Conservation (phyloP, 2,329 filamentous ascomycete species). For the Xenosphaeropsis pyriputrescens region DNA sequence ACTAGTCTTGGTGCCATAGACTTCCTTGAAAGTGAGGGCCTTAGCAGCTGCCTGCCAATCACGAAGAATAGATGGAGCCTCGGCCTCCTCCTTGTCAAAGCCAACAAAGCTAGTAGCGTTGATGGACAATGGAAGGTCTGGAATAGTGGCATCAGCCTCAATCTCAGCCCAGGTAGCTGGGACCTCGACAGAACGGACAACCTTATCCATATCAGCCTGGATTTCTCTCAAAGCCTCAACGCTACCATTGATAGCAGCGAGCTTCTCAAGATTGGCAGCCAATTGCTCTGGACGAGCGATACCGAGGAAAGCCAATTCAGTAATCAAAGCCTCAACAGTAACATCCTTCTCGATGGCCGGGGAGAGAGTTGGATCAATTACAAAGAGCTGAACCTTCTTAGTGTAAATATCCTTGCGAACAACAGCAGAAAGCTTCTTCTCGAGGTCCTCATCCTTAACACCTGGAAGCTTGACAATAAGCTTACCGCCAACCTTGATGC, state of each 20-base stretch:
- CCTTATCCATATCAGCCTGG: conserved; percentile 52
- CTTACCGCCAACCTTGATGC: conserved; percentile 54
- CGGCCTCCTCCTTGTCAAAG: conserved; percentile 63
- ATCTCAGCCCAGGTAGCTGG: conserved; percentile 68
- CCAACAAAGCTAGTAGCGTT: conserved; percentile 69
- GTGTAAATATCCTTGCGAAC: conserved; percentile 59
- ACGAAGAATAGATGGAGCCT: conserved; percentile 50
- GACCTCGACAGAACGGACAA: conserved; percentile 59
- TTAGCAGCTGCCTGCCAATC: conserved; percentile 79
- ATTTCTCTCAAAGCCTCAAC: conserved; percentile 34
- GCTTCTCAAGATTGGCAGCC: conserved; percentile 47
- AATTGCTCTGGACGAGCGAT: conserved; percentile 55
- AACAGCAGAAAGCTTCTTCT: conserved; percentile 64
- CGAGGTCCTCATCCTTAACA: conserved; percentile 76
- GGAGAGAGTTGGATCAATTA: conserved; percentile 58
- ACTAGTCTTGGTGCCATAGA: conserved; percentile 57
- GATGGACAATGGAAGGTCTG: conserved; percentile 45
- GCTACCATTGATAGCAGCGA: conserved; percentile 44
- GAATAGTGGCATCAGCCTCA: conserved; percentile 38
- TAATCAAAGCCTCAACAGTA: conserved; percentile 46
- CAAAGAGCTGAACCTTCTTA: conserved; percentile 56
- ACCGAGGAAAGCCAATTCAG: conserved; percentile 74
- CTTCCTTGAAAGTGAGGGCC: conserved; percentile 86
- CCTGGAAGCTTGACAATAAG: conserved; percentile 64
- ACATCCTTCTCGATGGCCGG: conserved; percentile 53